phyloP scores from a whole-genome alignment of 2,329 filamentous ascomycete species.

The Ceratocystis colombiana region DNA sequence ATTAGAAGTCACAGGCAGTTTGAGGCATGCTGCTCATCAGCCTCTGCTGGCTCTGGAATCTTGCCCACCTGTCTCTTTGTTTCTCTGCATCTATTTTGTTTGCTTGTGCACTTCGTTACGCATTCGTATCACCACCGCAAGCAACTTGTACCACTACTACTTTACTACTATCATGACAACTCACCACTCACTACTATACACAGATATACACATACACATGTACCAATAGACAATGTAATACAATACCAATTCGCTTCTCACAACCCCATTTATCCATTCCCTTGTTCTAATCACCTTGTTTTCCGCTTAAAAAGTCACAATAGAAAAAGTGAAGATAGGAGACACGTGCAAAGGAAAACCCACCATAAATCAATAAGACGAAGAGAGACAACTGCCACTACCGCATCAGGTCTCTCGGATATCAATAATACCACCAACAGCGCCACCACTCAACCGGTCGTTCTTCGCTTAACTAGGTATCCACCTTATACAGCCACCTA shows the following conservation, averaged over 20 bases:
- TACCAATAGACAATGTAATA: slow-evolving; percentile 7
- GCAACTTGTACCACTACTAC: slow-evolving; percentile 6
- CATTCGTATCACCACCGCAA: not conserved
- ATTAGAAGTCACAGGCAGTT: too few relatives aligned
- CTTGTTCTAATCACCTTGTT: not conserved
- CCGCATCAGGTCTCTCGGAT: not conserved
- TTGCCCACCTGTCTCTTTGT: not conserved
- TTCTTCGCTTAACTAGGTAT: too few relatives aligned
- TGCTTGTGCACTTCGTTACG: not conserved
- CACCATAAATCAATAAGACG: not conserved
- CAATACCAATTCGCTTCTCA: not conserved
- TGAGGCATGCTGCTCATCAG: too few relatives aligned
- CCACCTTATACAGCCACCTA: not conserved
- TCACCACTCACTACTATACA: not conserved
- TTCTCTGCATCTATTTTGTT: slow-evolving; percentile 14
- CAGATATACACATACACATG: slow-evolving; percentile 3
- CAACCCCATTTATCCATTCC: too few relatives aligned
- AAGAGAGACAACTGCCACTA: not conserved
- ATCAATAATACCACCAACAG: not conserved
- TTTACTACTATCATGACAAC: slow-evolving; percentile 4
- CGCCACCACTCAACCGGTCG: not conserved
- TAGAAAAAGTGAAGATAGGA: not conserved
- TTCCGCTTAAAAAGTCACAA: not conserved
- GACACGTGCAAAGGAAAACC: slow-evolving; percentile 1
- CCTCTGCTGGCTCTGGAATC: too few relatives aligned